Conservation (phyloP, 2,329 filamentous ascomycete species). For the Colletotrichum sidae region DNA sequence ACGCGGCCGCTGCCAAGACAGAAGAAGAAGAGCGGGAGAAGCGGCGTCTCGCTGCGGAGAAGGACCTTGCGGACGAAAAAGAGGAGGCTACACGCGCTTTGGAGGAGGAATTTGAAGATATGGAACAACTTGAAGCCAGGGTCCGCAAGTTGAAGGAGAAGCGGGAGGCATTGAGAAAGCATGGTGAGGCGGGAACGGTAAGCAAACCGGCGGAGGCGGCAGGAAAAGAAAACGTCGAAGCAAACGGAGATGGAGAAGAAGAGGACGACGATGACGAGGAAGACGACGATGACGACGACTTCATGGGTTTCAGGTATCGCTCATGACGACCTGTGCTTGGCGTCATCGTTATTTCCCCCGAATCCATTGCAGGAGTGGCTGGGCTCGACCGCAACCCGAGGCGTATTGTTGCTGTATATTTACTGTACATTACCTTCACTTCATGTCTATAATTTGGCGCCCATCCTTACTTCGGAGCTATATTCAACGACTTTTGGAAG, state of each 20-base stretch:
- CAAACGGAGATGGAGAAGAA: conserved; percentile 44
- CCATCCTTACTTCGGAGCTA: neutral
- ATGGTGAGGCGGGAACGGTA: conserved; percentile 47
- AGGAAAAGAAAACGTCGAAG: conserved; percentile 46
- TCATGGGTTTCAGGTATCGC: conserved; percentile 69
- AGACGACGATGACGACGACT: conserved; percentile 65
- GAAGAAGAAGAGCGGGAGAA: conserved; percentile 63
- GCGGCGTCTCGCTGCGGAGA: conserved; percentile 66
- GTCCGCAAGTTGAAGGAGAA: conserved; percentile 77
- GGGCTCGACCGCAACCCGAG: neutral
- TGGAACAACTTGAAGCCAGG: conserved; percentile 81
- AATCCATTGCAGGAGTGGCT: neutral
- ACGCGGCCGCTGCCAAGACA: conserved; percentile 64
- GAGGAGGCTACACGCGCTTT: conserved; percentile 81
- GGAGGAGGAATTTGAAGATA: conserved; percentile 84
- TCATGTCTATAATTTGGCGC: conserved; percentile 31
- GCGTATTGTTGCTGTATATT: conserved; percentile 30
- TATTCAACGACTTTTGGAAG: neutral
- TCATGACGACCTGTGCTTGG: conserved; percentile 33
- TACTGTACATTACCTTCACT: conserved; percentile 34
- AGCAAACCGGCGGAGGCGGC: conserved; percentile 33
- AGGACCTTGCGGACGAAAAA: conserved; percentile 72
- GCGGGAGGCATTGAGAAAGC: conserved; percentile 72
- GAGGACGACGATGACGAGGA: conserved; percentile 55
- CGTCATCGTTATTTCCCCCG: neutral